Evolutionary conservation across 2,329 filamentous ascomycete genomes (phyloP), one percentile per base, ranked within the genome.

Genomic region (Paramyrothecium sp.): DNA sequence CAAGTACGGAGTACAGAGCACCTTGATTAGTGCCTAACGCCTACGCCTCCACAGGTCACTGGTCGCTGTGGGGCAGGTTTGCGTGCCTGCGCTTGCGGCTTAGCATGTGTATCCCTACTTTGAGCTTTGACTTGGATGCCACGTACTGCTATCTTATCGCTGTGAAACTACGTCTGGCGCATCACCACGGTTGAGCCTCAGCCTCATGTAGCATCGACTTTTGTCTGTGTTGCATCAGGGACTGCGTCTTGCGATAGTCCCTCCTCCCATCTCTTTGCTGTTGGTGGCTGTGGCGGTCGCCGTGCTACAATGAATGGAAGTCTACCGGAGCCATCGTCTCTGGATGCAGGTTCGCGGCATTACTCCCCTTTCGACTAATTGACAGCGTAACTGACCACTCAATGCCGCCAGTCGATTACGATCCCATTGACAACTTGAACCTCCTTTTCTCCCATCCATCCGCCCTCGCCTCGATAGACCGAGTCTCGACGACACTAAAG

Each of bases 351-450:
- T 81, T 44, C 38, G 38, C 61, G 71, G 69, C 55, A 22, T 26
- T 53, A 50, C 55, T 34, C 21, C 51, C 61, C 47, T 34, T 56
- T 53, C 54, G 56, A 54, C 52, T 57, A 58, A 53, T 48, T 57
- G 54, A 56, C 58, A 41, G 54, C 51, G 56, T 58, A 41, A 51
- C 57, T 52, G 56, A 57, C 56, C 49, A 50, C 46, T 48, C 55
- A n/a, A 41, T n/a, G 26, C 53, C 38, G 16, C 57, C 58, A 85
- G 82, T 78, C 73, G 88, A 97, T 74, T 98, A 97, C 78, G 89
- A 98, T 72, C 92, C 95, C 55, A 89, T 98, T 71, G 85, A 91
- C 66, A 92, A 99, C 75, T 84, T 99, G 56, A 98, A 99, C 78
- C 82, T 89, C 61, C 89, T 99, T 67, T 99, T 99, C 80, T 88